These are phyloP conservation scores for Ceriops zippeliana DNA, from an alignment of 345 rosid genomes.

Conservation along the genomic window DNA sequence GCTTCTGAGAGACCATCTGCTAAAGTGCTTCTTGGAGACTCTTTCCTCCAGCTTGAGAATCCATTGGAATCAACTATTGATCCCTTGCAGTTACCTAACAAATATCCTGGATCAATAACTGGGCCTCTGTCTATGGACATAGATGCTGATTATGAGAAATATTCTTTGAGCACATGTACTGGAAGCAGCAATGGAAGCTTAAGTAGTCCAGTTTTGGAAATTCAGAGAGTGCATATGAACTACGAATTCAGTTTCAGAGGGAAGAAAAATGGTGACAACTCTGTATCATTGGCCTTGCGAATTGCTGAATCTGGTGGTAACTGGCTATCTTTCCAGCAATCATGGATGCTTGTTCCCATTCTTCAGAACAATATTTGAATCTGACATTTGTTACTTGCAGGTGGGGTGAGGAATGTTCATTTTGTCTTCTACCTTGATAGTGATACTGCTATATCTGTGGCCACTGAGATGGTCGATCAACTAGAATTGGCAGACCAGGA, in stretches of 20 bases:
- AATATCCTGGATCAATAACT: conserved; percentile 14
- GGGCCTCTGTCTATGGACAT: conserved; percentile 69
- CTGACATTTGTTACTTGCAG: conserved; percentile 27
- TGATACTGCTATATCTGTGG: conserved; percentile 68
- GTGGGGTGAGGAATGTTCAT: conserved; percentile 62
- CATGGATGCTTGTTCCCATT: background rate
- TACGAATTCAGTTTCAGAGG: conserved; percentile 59
- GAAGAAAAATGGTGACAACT: conserved; percentile 37
- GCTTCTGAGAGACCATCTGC: conserved; percentile 75
- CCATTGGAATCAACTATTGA: conserved; percentile 56
- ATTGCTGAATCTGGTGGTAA: conserved; percentile 55
- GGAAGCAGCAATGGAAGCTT: conserved; percentile 40
- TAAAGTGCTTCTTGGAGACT: conserved; percentile 63
- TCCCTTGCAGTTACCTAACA: conserved; percentile 36
- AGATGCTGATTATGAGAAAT: conserved; percentile 39
- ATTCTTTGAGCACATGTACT: conserved; percentile 37
- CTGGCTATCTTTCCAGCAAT: conserved; percentile 9
- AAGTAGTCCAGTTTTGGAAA: conserved; percentile 41
- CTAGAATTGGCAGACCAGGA: conserved; percentile 61
- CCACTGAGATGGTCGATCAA: conserved; percentile 86
- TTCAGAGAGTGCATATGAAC: conserved; percentile 41
- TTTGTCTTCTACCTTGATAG: conserved; percentile 63
- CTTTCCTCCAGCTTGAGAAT: conserved; percentile 42
- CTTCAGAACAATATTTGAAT: background rate
- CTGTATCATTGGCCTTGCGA: conserved; percentile 52